Base-by-base conservation (phyloP, 441 rosid species). In the Geranium incanum region DNA sequence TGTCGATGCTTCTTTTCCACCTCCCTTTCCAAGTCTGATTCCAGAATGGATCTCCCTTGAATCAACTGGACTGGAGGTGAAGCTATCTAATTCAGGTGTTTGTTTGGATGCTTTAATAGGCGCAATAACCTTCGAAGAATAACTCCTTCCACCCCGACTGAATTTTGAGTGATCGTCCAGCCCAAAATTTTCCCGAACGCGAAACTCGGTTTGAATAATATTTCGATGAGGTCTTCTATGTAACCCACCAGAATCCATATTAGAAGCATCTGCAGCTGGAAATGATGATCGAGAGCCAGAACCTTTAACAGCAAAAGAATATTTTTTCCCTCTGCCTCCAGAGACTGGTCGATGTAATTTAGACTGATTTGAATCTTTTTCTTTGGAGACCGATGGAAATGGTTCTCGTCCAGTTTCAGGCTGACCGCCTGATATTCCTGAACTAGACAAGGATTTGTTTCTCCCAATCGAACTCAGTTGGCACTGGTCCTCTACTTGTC, bases 201-300 rank as follows among this genome's bases (percentile, higher is more conserved):
- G 86, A 79, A 92, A 91, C 78, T 92, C 97, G 50, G 90, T 82
- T 74, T 82, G 82, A 72, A 81, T 86, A 1, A 70, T 65, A 69
- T 62, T 52, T 3, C 79, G 90, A 13, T 84, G 88, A 68, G 80
- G 82, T 71, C 89, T 87, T 80, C 89, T 86, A 73, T 82, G 91
- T 79, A 82, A 81, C 67, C 88, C 88, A 79, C 78, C 63, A 79
- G 87, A 72, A 75, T 92, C 93, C 37, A 68, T 71, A 55, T 70
- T 82, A 81, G 87, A 83, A 77, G 72, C 79, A 72, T 91, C 95
- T 77, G 87, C 64, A 76, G 80, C 79, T 65, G 69, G 77, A 71
- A 80, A 74, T 68, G 85, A 81, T 68, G 89, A 72, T 71, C 81
- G 84, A 68, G 86, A 37, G 62, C 84, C 81, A 76, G 84, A 78